Evolutionary conservation across 1,139 yeast genomes (phyloP), one percentile per base, ranked within the genome.

Genomic region (Torulaspora pretoriensis): DNA sequence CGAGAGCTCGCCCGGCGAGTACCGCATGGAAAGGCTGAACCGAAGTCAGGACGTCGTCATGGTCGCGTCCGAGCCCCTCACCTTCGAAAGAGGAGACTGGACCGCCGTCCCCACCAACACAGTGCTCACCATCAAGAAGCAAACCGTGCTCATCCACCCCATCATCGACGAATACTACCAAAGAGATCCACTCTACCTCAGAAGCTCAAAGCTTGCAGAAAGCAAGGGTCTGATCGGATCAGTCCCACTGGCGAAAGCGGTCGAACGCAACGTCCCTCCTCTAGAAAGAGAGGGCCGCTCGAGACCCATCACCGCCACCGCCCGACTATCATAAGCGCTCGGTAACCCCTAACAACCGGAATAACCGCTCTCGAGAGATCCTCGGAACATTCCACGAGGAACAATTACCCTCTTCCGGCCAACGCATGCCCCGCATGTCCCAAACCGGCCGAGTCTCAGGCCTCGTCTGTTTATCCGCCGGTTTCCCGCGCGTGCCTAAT

Each of bases 1-100:
- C 43, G 98, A 90, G 66, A 83, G 85, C 59, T 85, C 80, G 49
- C 96, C 96, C 0, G 89, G 92, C 3, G 84, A 88, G 56, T 92
- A 88, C 69, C 78, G 87, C 57, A 89, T 92, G 97, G 97, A 92
- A 65, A 74, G 98, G 42, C 72, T 87, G 49, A 95, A 90, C 64
- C 74, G 97, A 42, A 86, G 94, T 7, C 97, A 90, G 63, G 92
- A 88, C 64, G 92, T 92, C 29, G 83, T 92, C n/a, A 85, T 92
- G 81, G 88, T 92, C 35, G 96, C 98, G 2, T 83, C 95, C 28
- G 98, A 92, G 61, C 98, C 98, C 0, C 72, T 92, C 47, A 92
- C 98, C 0, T 92, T 92, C 66, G 97, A 92, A 68, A 72, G 98
- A 47, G 92, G 92, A 32, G 98, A 92, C 68, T 92, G 98, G 98